phyloP scores from a whole-genome alignment of 495 filamentous ascomycete genomes.

The Amphirosellinia nigrospora region DNA sequence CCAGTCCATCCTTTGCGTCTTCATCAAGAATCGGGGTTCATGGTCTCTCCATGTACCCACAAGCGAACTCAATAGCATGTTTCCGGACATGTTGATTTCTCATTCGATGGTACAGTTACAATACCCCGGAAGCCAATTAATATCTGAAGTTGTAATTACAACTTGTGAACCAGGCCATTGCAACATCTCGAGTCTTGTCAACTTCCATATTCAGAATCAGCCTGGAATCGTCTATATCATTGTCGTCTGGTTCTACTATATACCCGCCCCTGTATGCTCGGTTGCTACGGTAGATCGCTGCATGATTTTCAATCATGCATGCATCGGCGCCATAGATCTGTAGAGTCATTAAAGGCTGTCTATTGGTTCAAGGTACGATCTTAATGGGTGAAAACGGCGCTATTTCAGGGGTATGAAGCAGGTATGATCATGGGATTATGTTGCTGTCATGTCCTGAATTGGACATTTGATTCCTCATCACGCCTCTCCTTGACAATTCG shows the following conservation, averaged over 20 bases:
- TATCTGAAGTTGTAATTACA: background rate
- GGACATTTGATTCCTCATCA: background rate
- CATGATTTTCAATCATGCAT: background rate
- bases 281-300: background rate
- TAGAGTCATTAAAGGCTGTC: background rate
- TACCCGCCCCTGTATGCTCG: background rate
- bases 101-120: background rate
- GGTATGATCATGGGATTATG: too few relatives aligned
- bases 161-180: background rate
- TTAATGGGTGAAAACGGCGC: background rate
- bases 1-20: background rate
- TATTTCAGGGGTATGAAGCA: background rate
- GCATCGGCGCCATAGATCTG: background rate
- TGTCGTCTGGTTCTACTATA: background rate
- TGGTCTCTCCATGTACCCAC: background rate
- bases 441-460: background rate
- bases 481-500: background rate
- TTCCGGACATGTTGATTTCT: conserved; percentile 7
- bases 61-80: background rate
- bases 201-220: background rate
- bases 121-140: background rate
- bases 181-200: background rate
- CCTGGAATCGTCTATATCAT: too few relatives aligned
- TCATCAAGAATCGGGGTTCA: background rate
- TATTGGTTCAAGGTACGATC: background rate